Percentiles rank a stretch among this genome's conserved stretches.
phyloP scores from a whole-genome alignment of 1,284 basidiomycete genomes.

The Gomphus sp. region DNA sequence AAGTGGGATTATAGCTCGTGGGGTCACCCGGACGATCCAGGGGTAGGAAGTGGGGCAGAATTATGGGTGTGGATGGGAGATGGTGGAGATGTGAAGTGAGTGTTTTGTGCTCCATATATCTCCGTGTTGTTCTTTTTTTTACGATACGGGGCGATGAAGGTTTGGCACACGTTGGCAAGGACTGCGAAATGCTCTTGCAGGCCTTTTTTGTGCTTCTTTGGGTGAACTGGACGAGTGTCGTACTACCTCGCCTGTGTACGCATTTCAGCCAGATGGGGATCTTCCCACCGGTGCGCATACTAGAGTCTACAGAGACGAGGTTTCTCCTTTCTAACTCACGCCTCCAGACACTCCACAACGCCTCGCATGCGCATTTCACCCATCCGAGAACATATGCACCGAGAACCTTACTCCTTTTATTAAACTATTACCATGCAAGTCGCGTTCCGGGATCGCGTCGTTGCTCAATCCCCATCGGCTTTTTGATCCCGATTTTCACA shows the following conservation, averaged over 20 bases:
- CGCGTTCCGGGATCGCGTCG: no score
- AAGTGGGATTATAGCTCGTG: constrained; percentile 87
- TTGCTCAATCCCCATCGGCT: constrained; percentile 30
- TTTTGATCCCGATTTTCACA: constrained; percentile 82
- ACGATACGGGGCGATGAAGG: constrained; percentile 24
- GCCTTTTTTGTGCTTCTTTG: constrained; percentile 81
- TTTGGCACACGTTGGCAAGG: constrained; percentile 50
- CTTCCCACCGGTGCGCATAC: no score
- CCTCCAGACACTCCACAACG: no score
- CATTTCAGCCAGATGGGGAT: constrained; percentile 28
- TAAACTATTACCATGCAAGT: no score
- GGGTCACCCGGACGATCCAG: constrained; percentile 70
- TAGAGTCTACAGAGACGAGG: no score
- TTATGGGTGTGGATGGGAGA: constrained; percentile 37
- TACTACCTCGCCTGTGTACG: constrained; percentile 52
- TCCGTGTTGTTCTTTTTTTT: no score
- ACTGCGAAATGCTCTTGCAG: no score
- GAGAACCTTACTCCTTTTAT: no score
- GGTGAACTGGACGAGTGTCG: constrained; percentile 66
- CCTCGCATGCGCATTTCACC: no score
- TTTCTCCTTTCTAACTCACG: no score
- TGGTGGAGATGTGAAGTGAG: constrained; percentile 81
- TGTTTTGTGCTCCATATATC: constrained; percentile 6
- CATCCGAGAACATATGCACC: no score
- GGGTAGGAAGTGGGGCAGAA: constrained; percentile 74